A percentile compares a stretch with the other conserved stretches of the same genome.
Evolutionary conservation across 352 stramenopile genomes (phyloP).

Genomic region (Phytophthora vignae): DNA sequence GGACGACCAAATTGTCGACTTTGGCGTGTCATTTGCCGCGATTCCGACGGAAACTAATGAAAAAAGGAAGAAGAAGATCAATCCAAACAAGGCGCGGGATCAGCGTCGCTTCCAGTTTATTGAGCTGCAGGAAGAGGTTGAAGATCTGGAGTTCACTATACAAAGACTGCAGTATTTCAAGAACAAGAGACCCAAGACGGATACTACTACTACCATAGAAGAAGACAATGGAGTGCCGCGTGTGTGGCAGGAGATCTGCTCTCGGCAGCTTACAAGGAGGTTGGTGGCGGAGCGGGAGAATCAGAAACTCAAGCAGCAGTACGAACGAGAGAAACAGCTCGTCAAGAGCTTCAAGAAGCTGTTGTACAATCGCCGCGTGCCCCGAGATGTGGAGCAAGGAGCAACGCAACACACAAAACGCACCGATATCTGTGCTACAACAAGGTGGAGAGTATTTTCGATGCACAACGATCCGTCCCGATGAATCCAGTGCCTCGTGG

Average conservation of each 20-base stretch:
- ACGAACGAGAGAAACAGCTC: conserved; percentile 39
- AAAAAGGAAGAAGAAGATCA: conserved; percentile 6
- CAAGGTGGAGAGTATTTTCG: conserved; percentile 39
- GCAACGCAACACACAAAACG: conserved; percentile 18
- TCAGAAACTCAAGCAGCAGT: conserved; percentile 34
- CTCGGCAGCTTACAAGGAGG: not conserved
- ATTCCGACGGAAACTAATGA: too few species aligned
- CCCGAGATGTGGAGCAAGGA: not conserved
- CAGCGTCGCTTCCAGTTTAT: conserved; percentile 25
- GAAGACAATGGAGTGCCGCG: conserved; percentile 15
- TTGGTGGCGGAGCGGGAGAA: conserved; percentile 37
- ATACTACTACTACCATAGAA: too few species aligned
- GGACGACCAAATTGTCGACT: too few species aligned
- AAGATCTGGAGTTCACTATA: not conserved
- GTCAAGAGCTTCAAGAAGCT: conserved; percentile 39
- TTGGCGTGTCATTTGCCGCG: too few species aligned
- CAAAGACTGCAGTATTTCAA: not conserved
- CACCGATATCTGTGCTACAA: conserved; percentile 35
- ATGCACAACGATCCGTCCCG: conserved; percentile 19
- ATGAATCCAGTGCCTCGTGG: conserved; percentile 8
- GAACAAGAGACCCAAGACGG: not conserved
- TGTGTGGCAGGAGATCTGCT: not conserved
- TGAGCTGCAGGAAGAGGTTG: conserved; percentile 17
- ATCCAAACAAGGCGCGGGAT: conserved; percentile 32
- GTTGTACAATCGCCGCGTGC: conserved; percentile 17